phyloP scores from a whole-genome alignment of 805 yeast species.

The Sungouiozyma intestinalis region DNA sequence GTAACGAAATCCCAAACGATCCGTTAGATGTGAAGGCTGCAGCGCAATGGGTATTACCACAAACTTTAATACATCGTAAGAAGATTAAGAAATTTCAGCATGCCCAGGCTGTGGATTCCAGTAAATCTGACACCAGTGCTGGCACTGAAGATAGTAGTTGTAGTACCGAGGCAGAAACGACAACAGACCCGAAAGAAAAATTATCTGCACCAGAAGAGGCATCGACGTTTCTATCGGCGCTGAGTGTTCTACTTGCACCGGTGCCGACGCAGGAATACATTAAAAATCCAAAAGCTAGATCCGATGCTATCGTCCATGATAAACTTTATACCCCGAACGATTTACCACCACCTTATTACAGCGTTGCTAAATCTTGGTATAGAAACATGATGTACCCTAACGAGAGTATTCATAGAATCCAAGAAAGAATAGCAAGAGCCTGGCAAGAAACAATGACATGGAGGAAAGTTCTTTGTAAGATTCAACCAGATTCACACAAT shows the following conservation, averaged over 20 bases:
- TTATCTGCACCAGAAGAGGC: constrained; percentile 55
- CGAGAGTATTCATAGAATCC: constrained; percentile 25
- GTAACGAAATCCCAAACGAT: constrained; percentile 20
- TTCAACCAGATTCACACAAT: constrained; percentile 89
- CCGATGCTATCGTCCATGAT: constrained; percentile 70
- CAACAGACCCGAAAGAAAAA: constrained; percentile 6
- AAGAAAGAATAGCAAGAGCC: constrained; percentile 72
- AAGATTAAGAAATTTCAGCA: constrained; percentile 17
- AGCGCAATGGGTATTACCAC: constrained; percentile 20
- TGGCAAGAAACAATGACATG: constrained; percentile 79
- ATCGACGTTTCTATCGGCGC: constrained; percentile 69
- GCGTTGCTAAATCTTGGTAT: constrained; percentile 17
- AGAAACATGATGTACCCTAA: constrained; percentile 25
- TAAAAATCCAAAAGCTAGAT: constrained; percentile 54
- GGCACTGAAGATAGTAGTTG: constrained; percentile 3
- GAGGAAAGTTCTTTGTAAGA: constrained; percentile 78
- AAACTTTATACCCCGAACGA: constrained; percentile 56
- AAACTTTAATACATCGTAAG: constrained; percentile 12
- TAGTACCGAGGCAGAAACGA: constrained; percentile 1
- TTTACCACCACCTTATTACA: constrained; percentile 45
- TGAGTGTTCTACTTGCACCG: constrained; percentile 70
- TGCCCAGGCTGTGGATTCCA: constrained; percentile 15
- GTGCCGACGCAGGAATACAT: constrained; percentile 60
- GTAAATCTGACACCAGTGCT: constrained; percentile 1
- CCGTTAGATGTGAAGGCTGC: constrained; percentile 20